phyloP scores from a whole-genome alignment of 306 rosid species.

The Quercus alba region DNA sequence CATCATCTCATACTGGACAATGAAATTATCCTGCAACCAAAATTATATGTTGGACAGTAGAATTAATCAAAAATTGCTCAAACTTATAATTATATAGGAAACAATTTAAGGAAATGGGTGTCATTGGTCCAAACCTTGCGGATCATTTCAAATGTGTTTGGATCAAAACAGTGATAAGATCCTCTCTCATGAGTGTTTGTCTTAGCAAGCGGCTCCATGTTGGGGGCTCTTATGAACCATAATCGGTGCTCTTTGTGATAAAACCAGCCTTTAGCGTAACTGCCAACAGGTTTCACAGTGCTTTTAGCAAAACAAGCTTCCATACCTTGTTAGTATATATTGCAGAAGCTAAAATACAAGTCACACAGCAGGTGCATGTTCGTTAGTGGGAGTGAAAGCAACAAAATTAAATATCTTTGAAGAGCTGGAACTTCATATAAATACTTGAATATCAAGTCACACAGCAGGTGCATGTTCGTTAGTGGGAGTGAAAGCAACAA shows the following conservation, averaged over 20 bases:
- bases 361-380: not conserved
- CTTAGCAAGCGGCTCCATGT: conserved; percentile 79
- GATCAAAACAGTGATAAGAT: conserved; percentile 86
- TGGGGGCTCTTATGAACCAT: conserved; percentile 73
- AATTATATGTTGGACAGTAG: conserved; percentile 15
- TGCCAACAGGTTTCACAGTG: conserved; percentile 22
- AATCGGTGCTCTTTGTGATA: conserved; percentile 82
- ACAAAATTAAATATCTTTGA: not conserved
- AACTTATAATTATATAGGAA: not conserved
- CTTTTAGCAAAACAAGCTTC: conserved; percentile 15
- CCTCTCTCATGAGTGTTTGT: conserved; percentile 79
- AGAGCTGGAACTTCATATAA: not conserved
- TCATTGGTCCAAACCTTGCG: conserved; percentile 64
- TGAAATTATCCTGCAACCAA: conserved; percentile 78
- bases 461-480: not conserved
- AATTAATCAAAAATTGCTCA: not conserved
- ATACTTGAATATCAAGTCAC: not conserved
- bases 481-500: not conserved
- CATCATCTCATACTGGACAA: conserved; percentile 68
- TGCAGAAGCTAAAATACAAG: not conserved
- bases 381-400: not conserved
- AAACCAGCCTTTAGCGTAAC: conserved; percentile 79
- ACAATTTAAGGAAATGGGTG: not conserved
- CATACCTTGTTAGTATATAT: conserved; percentile 10
- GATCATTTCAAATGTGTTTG: conserved; percentile 69